These are phyloP conservation scores for Leishmania turanica DNA, from an alignment of 208 protist genomes.

Conservation along the genomic window DNA sequence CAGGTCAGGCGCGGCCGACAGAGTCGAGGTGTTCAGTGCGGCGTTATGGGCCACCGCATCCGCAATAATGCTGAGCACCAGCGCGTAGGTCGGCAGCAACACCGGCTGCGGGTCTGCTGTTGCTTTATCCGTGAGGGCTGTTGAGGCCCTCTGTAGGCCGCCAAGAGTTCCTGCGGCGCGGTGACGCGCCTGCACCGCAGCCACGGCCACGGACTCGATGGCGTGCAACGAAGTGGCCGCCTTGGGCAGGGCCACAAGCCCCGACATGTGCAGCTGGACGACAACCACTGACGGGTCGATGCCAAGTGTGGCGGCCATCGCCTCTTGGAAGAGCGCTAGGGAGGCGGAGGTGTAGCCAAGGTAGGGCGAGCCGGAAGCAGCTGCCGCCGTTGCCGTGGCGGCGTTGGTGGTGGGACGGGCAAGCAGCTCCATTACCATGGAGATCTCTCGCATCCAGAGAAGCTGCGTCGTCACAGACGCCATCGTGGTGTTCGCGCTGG, in stretches of 20 bases:
- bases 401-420: slow-evolving; percentile 18
- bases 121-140: not conserved
- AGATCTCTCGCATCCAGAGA: slow-evolving; percentile 31
- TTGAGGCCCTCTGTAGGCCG: not conserved
- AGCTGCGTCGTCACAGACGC: not conserved
- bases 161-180: not conserved
- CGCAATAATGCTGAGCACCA: slow-evolving; percentile 37
- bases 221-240: not conserved
- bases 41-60: slow-evolving; percentile 32
- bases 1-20: slow-evolving; percentile 42
- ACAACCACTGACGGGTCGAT: slow-evolving; percentile 35
- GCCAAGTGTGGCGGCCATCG: slow-evolving; percentile 23
- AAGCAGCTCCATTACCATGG: slow-evolving; percentile 34
- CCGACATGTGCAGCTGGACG: slow-evolving; percentile 30
- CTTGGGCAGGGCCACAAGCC: slow-evolving; percentile 11
- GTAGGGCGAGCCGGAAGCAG: not conserved
- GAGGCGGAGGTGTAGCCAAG: slow-evolving; percentile 23
- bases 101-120: not conserved
- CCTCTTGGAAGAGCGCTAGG: slow-evolving; percentile 38
- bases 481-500: not conserved
- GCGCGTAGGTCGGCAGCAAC: slow-evolving; percentile 44
- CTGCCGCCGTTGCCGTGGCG: not conserved
- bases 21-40: slow-evolving; percentile 12
- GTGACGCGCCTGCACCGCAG: slow-evolving; percentile 16
- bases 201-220: slow-evolving; percentile 2